These are phyloP conservation scores for Trichophaea hybrida DNA, from an alignment of 2,329 filamentous ascomycete genomes.

Conservation along the genomic window DNA sequence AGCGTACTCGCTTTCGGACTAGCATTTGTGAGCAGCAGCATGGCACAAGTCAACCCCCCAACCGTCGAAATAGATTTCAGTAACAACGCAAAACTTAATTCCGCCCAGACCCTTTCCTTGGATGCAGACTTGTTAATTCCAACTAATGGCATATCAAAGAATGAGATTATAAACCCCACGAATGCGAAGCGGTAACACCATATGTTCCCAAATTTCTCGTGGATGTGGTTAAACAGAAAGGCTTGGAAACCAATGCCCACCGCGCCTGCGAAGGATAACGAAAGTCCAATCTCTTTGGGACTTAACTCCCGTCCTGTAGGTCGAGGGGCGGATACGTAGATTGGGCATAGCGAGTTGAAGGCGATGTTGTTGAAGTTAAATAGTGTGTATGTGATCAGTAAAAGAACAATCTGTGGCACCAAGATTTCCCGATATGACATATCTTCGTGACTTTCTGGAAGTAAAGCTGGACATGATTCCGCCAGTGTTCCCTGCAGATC, in stretches of 20 bases:
- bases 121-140: constrained; percentile 51
- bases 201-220: constrained; percentile 69
- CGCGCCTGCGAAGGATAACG: constrained; percentile 66
- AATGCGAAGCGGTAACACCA: constrained; percentile 68
- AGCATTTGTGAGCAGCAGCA: constrained; percentile 89
- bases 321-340: constrained; percentile 63
- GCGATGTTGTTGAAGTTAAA: constrained; percentile 91
- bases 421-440: constrained; percentile 39
- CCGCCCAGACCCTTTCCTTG: constrained; percentile 58
- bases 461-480: constrained; percentile 31
- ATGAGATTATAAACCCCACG: constrained; percentile 65
- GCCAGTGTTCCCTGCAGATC: constrained; percentile 8
- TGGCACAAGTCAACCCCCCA: constrained; percentile 74
- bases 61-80: constrained; percentile 85
- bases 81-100: constrained; percentile 66
- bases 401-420: constrained; percentile 47
- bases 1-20: constrained; percentile 73
- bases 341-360: constrained; percentile 88
- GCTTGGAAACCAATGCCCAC: constrained; percentile 85
- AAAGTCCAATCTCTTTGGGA: constrained; percentile 70
- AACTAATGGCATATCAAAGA: constrained; percentile 78
- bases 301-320: constrained; percentile 64
- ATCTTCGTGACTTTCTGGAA: constrained; percentile 36
- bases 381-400: constrained; percentile 72
- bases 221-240: constrained; percentile 64